Conservation (phyloP, 345 rosid genomes). For the Citrus trifoliata region DNA sequence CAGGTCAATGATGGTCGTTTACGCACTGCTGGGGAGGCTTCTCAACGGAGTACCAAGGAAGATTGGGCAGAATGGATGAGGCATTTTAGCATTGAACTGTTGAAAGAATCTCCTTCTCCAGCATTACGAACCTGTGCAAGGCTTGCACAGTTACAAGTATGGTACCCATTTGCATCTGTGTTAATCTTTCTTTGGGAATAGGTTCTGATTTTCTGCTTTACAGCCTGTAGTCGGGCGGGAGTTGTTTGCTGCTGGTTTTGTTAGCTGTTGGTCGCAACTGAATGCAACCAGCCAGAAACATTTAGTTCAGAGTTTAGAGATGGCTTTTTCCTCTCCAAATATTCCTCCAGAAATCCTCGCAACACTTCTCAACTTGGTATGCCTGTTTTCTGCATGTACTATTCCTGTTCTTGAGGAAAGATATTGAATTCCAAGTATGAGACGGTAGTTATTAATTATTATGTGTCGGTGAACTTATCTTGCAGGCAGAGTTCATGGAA, state of each 20-base stretch:
- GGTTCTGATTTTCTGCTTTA: conserved; percentile 32
- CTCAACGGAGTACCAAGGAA: conserved; percentile 98
- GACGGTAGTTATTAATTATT: not conserved
- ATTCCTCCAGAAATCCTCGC: conserved; percentile 99
- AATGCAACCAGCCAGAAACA: conserved; percentile 86
- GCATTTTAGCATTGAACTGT: conserved; percentile 97
- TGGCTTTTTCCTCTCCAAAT: conserved; percentile 97
- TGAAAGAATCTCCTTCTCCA: conserved; percentile 98
- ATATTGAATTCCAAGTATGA: not conserved
- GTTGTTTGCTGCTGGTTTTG: conserved; percentile 99
- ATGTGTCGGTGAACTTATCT: conserved; percentile 8
- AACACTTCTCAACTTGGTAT: conserved; percentile 88
- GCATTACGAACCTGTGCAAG: conserved; percentile 96
- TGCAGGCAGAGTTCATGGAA: conserved; percentile 99
- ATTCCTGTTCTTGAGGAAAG: not conserved
- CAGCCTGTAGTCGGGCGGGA: conserved; percentile 98
- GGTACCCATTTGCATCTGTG: conserved; percentile 9
- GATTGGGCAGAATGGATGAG: conserved; percentile 99
- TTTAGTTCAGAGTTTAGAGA: conserved; percentile 89
- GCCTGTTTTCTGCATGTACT: not conserved
- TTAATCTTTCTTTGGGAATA: conserved; percentile 12
- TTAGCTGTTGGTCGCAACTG: conserved; percentile 97
- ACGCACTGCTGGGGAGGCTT: conserved; percentile 98
- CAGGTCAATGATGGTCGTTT: conserved; percentile 89
- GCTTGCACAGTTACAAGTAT: conserved; percentile 95